Evolutionary conservation across 2,329 filamentous ascomycete genomes (phyloP), one percentile per base, ranked within the genome.

Genomic region (Penicillium freii): DNA sequence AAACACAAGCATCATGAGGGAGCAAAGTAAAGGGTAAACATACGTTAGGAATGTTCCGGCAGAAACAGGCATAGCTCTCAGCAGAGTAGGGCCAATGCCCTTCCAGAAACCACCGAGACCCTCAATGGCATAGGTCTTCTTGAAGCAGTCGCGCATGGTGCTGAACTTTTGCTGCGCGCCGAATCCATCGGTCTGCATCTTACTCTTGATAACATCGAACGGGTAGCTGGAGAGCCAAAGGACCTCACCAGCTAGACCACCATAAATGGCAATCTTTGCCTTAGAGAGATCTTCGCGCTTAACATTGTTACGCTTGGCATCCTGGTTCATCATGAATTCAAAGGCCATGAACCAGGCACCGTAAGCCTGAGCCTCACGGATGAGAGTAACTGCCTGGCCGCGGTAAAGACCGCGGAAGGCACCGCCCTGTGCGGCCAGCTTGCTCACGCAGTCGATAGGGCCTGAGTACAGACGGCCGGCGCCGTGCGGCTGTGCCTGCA

Each of bases 101-200:
- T 90, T 95, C 92, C 92, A 97, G 80, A 99, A 97, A 0, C 92
- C 94, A 42, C 85, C 79, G 66, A 86, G 70, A 0, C 94, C 94
- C 77, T 95, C 92, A 6, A 78, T 81, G 59, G 82, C 83, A 80
- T 84, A 96, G 2, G 89, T 95, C 81, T 96, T 86, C 58, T 81
- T 83, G 76, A 97, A 95, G 79, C 91, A 95, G 77, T 95, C 90
- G 51, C 88, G 84, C 93, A 97, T 97, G 55, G 81, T 87, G 73
- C 80, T 84, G 78, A 89, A 99, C 72, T 82, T 83, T 80, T 87
- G 86, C 62, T 83, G 78, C 5, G 71, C 75, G 2, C 90, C 91
- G 72, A 97, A 94, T 0, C 90, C 92, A 77, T 99, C 94, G 57
- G 89, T 96, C 84, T 99, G 94, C 93, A 97, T 97, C 85, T 96